Base-by-base conservation (phyloP, 305 asterid genomes). In the Solanum aculeatissimum region DNA sequence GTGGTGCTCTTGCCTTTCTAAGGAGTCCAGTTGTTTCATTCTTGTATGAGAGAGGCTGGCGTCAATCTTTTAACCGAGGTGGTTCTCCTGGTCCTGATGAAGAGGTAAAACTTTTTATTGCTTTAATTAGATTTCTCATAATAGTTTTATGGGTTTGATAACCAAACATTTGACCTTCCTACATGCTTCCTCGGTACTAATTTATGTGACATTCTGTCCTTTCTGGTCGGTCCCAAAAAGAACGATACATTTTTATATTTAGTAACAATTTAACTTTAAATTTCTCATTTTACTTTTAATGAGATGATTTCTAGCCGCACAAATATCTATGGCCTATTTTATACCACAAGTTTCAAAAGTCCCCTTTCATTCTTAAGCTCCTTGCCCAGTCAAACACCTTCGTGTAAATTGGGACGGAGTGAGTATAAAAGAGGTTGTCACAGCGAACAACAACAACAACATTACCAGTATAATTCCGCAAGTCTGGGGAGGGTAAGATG, bases 11-110 rank as follows among this genome's bases (percentile, higher is more conserved):
- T 25, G 6, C 77, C 32, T 87, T 89, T 84, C 42, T 51, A 87
- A 96, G 99, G 98, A 96, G 98, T 84, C 98, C 99, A 55, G 85
- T 96, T 83, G 96, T 96, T 88, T 96, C 99, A 47, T 96, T 90
- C 86, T 90, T 92, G 84, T 96, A 96, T 77, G 99, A 95, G 93
- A 95, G 99, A 86, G 98, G 98, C 70, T 96, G 99, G 99, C 98
- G 98, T 84, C 99, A 96, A 87, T 92, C 87, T 84, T 96, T 96
- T 89, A 92, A 81, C 87, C 90, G 89, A 71, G 91, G 97, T 78
- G 98, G 99, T 83, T 96, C 95, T 87, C 99, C 99, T 81, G 99
- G 99, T 85, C 98, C 96, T 18, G 97, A 94, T 63, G 95, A 95
- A 92, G 99, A 96, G 99, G 99, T 95, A 91, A 86, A 51, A 6